Evolutionary conservation across 495 filamentous ascomycete species (phyloP), one percentile per base, ranked within the genome.

Genomic region (Xylaria scruposa): DNA sequence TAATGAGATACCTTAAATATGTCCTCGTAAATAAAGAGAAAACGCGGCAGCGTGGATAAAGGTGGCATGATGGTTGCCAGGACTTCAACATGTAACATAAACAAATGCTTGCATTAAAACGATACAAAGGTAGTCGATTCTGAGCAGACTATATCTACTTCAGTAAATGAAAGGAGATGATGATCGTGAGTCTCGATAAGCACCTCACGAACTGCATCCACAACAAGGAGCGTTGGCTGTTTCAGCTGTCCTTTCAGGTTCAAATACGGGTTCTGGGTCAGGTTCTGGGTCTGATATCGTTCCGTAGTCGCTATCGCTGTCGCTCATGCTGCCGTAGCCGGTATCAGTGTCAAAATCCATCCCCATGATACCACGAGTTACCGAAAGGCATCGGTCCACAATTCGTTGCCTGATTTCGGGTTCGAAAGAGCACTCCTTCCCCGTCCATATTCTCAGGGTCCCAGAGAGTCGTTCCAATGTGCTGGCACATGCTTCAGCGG

Each of bases 291-390:
- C 68, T 19, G 59, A 64, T 21, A 64, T 40, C 13, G 46, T 56
- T 17, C 59, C 68, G 26, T 64, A 70, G 49, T 70, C 68, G 31
- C 68, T 70, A 0, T 72, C 70, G 10, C 51, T 53, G 15, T 72
- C 70, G 64, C 70, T 72, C 70, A 72, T 88, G 65, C 83, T 88
- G 17, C 77, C 86, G 78, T 88, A 89, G 3, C 87, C 87, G 5
- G 83, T 85, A 68, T 89, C 87, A 8, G 83, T 84, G 69, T 89
- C 87, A 31, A 77, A 72, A 47, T 84, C 82, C 84, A 88, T 87
- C 1, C 87, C 87, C 4, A 86, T 80, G 33, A 86, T 77, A n/a
- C 76, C 79, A 74, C 82, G 85, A 19, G 82, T 86, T n/a, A 88
- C 79, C 7, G 68, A 67, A 53, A 88, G 65, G 62, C 86, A 89